phyloP scores from a whole-genome alignment of 441 rosid species.

The Daphne laureola region DNA sequence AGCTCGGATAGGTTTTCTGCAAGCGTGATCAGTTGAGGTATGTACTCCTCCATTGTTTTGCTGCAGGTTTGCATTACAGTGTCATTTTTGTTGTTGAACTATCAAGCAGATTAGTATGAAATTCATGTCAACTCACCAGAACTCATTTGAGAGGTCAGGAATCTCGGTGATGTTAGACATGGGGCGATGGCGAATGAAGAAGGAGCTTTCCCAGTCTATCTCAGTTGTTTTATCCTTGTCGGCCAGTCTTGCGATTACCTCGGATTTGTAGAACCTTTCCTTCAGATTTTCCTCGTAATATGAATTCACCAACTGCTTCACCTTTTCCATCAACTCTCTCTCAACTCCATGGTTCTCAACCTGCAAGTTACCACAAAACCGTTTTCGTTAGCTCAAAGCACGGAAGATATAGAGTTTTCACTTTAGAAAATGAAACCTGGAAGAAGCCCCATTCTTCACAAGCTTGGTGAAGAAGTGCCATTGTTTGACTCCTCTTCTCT shows the following conservation, averaged over 20 bases:
- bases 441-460: conserved; percentile 93
- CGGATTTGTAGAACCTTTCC: conserved; percentile 56
- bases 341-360: conserved; percentile 75
- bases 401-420: too few species aligned
- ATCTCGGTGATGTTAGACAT: conserved; percentile 49
- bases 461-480: conserved; percentile 66
- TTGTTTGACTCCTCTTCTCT: conserved; percentile 47
- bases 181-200: conserved; percentile 69
- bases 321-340: conserved; percentile 60
- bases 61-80: conserved; percentile 30
- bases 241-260: conserved; percentile 37
- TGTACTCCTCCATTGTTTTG: conserved; percentile 61
- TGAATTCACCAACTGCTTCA: conserved; percentile 48
- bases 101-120: too few species aligned
- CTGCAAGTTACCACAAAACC: conserved; percentile 21
- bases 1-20: conserved; percentile 63
- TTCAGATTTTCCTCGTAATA: conserved; percentile 65
- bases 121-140: conserved; percentile 30
- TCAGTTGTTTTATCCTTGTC: conserved; percentile 29
- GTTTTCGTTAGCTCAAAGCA: too few species aligned
- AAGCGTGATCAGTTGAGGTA: conserved; percentile 44
- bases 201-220: conserved; percentile 78
- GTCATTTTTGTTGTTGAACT: too few species aligned
- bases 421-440: conserved; percentile 32
- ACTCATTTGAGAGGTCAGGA: conserved; percentile 38